Percentiles rank a stretch among this genome's conserved stretches.
Conservation (phyloP, 2,329 filamentous ascomycete genomes). For the Dactylonectria estremocensis region DNA sequence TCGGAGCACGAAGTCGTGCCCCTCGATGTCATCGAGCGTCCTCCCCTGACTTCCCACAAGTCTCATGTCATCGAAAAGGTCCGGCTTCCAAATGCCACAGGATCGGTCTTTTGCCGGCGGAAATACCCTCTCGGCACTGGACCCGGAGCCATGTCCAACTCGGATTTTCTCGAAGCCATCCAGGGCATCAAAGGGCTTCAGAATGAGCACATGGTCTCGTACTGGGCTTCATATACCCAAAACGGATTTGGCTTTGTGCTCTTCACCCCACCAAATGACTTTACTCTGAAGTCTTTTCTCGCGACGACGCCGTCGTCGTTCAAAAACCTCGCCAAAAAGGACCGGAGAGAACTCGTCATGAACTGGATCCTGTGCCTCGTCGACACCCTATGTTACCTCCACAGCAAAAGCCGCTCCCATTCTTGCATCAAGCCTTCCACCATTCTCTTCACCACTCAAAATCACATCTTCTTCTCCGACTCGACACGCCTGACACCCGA, state of each 20-base stretch:
- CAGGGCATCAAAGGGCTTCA: constrained; percentile 71
- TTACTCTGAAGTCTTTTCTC: constrained; percentile 77
- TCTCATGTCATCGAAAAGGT: constrained; percentile 69
- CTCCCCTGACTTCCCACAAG: constrained; percentile 59
- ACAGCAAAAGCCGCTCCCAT: constrained; percentile 75
- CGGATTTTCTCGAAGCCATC: constrained; percentile 74
- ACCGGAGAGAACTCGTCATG: constrained; percentile 72
- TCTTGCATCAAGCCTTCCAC: constrained; percentile 80
- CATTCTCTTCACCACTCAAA: constrained; percentile 75
- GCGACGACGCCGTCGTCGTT: constrained; percentile 73
- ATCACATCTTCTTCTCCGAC: constrained; percentile 78
- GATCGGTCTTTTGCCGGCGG: constrained; percentile 70
- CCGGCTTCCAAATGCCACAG: constrained; percentile 73
- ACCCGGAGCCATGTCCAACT: constrained; percentile 61
- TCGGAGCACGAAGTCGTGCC: constrained; percentile 79
- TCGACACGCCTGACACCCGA: constrained; percentile 65
- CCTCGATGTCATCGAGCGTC: constrained; percentile 75
- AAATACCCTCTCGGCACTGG: constrained; percentile 66
- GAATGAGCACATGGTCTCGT: constrained; percentile 79
- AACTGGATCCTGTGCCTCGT: constrained; percentile 84
- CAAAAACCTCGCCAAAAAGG: constrained; percentile 73
- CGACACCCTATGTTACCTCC: constrained; percentile 78
- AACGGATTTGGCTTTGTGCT: constrained; percentile 76
- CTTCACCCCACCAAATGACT: constrained; percentile 77
- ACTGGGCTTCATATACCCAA: constrained; percentile 80